Evolutionary conservation across 768 basidiomycete species (phyloP), one percentile per base, ranked within the genome.

Genomic region (Phallus indusiatus): DNA sequence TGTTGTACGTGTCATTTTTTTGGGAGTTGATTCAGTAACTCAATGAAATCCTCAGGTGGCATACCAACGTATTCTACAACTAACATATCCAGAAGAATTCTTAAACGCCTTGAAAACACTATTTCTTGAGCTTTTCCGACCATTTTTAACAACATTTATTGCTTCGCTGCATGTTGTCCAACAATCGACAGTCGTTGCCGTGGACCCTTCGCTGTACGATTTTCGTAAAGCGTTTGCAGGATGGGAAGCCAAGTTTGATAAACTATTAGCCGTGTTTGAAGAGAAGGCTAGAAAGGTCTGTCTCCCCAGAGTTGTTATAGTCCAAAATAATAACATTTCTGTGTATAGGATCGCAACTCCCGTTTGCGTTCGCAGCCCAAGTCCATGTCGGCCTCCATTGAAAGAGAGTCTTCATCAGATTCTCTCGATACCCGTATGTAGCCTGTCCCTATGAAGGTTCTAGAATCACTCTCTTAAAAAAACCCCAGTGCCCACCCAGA

Each of bases 11-110:
- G 48, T 55, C 42, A 11, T 34, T 9, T 55, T 55, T 28, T 34
- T 37, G 6, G 50, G 55, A 24, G 28, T 51, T 54, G 42, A 28
- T 1, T 58, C 47, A 51, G 4, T 3, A 4, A 1, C 16, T 35
- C 22, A 10, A 35, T 1, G 4, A 34, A 18, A 16, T 35, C 7
- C 28, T 8, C 66, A 95, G 93, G 93, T 95, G 56, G 92, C 94
- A 42, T 98, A 96, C 75, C 94, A 96, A 68, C 89, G 94, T 59
- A 92, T 99, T 61, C 79, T 99, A 17, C 94, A 95, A 61, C 79
- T 99, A 37, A 86, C 93, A 9, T 98, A 97, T 68, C 87, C 96
- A 58, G 91, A 94, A 0, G 89, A 92, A 48, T 83, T 99, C 18
- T 78, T 99, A 22, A 73, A 74, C 12, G 81, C 88, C 5, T 78